Base-by-base conservation (phyloP, 2,329 filamentous ascomycete species). In the Xylariaceae sp. region DNA sequence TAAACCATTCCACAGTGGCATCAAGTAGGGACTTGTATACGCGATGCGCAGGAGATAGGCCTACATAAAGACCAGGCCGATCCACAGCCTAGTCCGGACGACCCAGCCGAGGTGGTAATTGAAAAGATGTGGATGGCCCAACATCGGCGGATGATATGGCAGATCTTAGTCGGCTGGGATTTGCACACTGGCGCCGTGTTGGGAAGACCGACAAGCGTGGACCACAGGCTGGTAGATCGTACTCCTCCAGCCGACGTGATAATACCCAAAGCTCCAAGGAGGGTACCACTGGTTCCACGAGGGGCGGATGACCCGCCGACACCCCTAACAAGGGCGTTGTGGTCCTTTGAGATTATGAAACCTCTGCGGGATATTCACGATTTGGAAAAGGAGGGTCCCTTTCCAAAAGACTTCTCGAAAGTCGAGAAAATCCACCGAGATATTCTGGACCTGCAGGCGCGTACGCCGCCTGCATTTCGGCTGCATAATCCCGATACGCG, bases 31-130 rank as follows among this genome's bases (percentile, higher is more conserved):
- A 67, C 70, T 17, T 72, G 75, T 1, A 80, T 83, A 41, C 66
- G 76, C 31, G 78, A 83, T 54, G 79, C 77, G 0, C 79, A 83
- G 54, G 79, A 82, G 50, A 71, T 83, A 31, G 79, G 78, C 11
- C 63, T 83, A 51, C 74, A 83, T 49, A 68, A 72, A 11, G 72
- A 77, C 47, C 67, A 63, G 28, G 60, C 72, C 19, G 75, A 79
- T 47, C 74, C 74, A 0, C 69, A 69, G 37, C 71, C 74, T 3
- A 62, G 58, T 12, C 61, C 69, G 28, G 60, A 68, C 30, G 69
- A 67, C 30, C 57, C 54, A 12, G 54, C 69, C 4, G 74, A 76
- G 44, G 68, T 70, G 24, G 61, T 73, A 2, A 60, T 80, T 13
- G 71, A 77, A 44, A 78, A 75, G 44, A 67, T 79, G 49, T 83